Evolutionary conservation across 31 red algal species (phyloP).

Genomic region (Endocladia muricata): DNA sequence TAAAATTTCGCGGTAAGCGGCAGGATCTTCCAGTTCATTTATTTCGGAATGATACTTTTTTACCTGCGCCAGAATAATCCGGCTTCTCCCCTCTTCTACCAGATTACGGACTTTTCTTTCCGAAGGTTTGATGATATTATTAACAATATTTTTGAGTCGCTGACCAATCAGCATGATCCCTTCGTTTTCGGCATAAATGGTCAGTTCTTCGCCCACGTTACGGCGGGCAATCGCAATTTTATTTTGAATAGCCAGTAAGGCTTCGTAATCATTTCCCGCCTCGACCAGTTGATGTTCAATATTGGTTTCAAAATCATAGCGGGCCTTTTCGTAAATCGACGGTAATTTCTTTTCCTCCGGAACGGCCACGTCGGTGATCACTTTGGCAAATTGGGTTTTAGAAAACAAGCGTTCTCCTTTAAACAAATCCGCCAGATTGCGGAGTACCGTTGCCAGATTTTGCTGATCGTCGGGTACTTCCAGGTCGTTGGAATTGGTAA

Average conservation of each 20-base stretch:
- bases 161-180: neutral
- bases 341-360: neutral
- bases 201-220: neutral
- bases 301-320: neutral
- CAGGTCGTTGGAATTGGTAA: too few species aligned
- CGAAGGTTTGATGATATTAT: neutral
- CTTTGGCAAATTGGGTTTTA: conserved; percentile 7
- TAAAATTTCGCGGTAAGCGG: too few species aligned
- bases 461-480: too few species aligned
- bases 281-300: neutral
- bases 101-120: neutral
- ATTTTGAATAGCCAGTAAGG: neutral
- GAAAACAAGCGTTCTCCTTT: neutral
- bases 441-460: neutral
- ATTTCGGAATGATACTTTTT: too few species aligned
- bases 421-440: neutral
- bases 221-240: neutral
- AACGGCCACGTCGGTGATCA: neutral
- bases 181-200: neutral
- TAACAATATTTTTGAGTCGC: neutral
- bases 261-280: neutral
- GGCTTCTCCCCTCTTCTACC: neutral
- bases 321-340: neutral
- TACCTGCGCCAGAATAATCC: too few species aligned
- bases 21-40: too few species aligned